Evolutionary conservation across 129 eudicot species (phyloP).

Genomic region (carrot (Daucus carota)): DH1_v3.0 NC_030383.2:56460001-56460500

Average conservation of each 20-base stretch:
- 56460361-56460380: neutral
- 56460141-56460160: no score
- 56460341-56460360: neutral
- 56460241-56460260: neutral
- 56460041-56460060: no score
- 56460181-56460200: neutral
- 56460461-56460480: neutral
- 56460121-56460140: no score
- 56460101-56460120: no score
- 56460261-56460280: neutral
- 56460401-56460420: neutral
- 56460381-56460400: neutral
- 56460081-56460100: no score
- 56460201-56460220: neutral
- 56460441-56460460: neutral
- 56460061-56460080: no score
- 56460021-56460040: no score
- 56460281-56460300: constrained; percentile 7
- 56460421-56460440: neutral
- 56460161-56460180: no score
- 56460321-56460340: neutral
- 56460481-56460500: neutral
- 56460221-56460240: neutral
- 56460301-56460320: constrained; percentile 1
- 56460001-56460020: no score